phyloP scores from a whole-genome alignment of 2,329 filamentous ascomycete species.

The Onygena corvina region DNA sequence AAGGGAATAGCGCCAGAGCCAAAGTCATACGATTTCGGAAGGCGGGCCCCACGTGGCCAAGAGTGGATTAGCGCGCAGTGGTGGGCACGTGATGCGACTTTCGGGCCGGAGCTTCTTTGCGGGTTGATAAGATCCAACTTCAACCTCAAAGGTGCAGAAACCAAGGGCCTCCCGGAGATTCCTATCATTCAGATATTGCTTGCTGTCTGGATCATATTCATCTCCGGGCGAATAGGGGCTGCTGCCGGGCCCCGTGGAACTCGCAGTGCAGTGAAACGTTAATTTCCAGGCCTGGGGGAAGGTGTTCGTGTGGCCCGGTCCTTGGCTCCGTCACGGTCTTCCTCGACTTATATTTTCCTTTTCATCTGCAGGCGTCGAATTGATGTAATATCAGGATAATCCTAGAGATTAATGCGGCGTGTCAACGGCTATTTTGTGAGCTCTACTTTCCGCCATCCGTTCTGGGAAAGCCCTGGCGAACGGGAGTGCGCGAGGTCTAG shows the following conservation, averaged over 20 bases:
- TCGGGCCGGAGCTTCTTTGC: background rate
- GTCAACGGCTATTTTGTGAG: constrained; percentile 5
- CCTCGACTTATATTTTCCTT: background rate
- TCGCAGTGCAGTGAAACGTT: constrained; percentile 2
- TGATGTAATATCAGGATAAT: constrained; percentile 1
- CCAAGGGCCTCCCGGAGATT: background rate
- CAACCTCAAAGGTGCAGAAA: background rate
- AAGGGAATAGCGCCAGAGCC: background rate
- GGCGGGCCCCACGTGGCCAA: background rate
- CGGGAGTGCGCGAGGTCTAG: background rate
- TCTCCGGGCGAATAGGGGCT: background rate
- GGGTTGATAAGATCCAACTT: background rate
- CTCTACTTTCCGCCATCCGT: background rate
- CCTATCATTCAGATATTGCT: background rate
- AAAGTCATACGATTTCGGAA: constrained; percentile 2
- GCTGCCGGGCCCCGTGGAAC: background rate
- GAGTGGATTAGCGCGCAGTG: background rate
- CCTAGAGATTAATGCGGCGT: constrained; percentile 7
- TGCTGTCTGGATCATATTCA: too few species aligned
- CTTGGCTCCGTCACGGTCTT: background rate
- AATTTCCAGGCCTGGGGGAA: background rate
- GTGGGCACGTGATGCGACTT: background rate
- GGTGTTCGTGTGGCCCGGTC: background rate
- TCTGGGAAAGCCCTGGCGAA: background rate
- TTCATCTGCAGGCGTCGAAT: background rate